Conservation (phyloP, 164 flowering plant species). For the Aristolochia californica region DNA sequence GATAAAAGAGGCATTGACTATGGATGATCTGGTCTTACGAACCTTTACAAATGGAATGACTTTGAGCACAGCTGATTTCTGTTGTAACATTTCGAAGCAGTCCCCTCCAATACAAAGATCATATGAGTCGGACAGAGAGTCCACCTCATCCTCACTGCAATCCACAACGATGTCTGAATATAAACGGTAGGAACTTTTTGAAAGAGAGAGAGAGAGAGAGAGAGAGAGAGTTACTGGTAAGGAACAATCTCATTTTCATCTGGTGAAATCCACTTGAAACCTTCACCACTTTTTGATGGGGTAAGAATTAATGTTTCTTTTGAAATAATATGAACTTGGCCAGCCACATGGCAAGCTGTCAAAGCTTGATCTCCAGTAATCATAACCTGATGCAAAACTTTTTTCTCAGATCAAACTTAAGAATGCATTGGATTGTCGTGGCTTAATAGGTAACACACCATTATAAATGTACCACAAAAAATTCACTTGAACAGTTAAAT, state of each 20-base stretch:
- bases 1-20: not conserved
- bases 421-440: not conserved
- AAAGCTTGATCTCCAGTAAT: conserved; percentile 98
- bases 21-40: not conserved
- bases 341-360: conserved; percentile 96
- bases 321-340: conserved; percentile 87
- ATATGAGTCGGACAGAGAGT: conserved; percentile 48
- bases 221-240: conserved; percentile 33
- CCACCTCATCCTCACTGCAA: conserved; percentile 62
- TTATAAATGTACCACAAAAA: no score
- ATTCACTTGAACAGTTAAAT: no score
- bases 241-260: conserved; percentile 51
- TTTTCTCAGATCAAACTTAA: conserved; percentile 3
- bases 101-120: conserved; percentile 97
- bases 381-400: conserved; percentile 52
- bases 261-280: conserved; percentile 78
- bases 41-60: conserved; percentile 94
- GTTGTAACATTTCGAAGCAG: conserved; percentile 79
- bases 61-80: conserved; percentile 50
- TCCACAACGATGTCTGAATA: not conserved
- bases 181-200: not conserved
- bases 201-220: not conserved
- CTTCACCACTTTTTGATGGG: conserved; percentile 26
- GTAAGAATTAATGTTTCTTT: conserved; percentile 67
- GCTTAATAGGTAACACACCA: not conserved